Conservation (phyloP, 2,329 filamentous ascomycete genomes). For the Huntiella bhutanensis region DNA sequence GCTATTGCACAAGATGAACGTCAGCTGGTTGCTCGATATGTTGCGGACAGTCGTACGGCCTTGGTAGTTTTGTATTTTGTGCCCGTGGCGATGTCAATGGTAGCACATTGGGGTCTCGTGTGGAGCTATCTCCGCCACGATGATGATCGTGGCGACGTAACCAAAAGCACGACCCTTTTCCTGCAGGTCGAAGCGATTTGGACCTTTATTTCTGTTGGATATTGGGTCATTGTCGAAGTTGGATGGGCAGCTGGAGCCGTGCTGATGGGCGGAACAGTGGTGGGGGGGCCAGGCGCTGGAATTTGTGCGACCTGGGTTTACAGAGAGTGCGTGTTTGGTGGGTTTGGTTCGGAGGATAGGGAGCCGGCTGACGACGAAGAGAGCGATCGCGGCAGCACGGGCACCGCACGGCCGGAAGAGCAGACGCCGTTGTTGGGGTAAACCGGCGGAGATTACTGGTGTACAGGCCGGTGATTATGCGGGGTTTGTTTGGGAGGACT, state of each 20-base stretch:
- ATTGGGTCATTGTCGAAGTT: conserved; percentile 34
- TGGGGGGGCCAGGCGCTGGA: conserved; percentile 23
- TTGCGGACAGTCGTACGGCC: conserved; percentile 24
- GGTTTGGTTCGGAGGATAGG: neutral
- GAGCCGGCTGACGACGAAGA: conserved; percentile 4
- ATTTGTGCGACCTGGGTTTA: conserved; percentile 23
- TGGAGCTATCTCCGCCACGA: conserved; percentile 20
- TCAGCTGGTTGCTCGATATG: conserved; percentile 17
- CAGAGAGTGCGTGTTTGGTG: conserved; percentile 16
- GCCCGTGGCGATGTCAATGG: conserved; percentile 25
- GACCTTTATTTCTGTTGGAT: conserved; percentile 28
- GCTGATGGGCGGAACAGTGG: conserved; percentile 16
- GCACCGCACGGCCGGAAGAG: conserved; percentile 15
- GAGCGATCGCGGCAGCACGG: neutral
- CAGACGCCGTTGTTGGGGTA: conserved; percentile 19
- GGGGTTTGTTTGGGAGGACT: too few relatives aligned
- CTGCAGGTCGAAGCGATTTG: conserved; percentile 29
- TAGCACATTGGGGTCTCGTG: conserved; percentile 25
- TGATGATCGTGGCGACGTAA: conserved; percentile 31
- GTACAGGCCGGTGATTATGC: too few relatives aligned
- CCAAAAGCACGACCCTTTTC: conserved; percentile 26
- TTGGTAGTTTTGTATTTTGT: conserved; percentile 26
- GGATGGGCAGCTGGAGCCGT: conserved; percentile 23
- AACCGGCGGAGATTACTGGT: neutral
- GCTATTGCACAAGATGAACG: conserved; percentile 15